A percentile compares a stretch with the other conserved stretches of the same genome.
These are phyloP conservation scores for Boletus bicolor DNA, from an alignment of 768 basidiomycete genomes.

Conservation along the genomic window DNA sequence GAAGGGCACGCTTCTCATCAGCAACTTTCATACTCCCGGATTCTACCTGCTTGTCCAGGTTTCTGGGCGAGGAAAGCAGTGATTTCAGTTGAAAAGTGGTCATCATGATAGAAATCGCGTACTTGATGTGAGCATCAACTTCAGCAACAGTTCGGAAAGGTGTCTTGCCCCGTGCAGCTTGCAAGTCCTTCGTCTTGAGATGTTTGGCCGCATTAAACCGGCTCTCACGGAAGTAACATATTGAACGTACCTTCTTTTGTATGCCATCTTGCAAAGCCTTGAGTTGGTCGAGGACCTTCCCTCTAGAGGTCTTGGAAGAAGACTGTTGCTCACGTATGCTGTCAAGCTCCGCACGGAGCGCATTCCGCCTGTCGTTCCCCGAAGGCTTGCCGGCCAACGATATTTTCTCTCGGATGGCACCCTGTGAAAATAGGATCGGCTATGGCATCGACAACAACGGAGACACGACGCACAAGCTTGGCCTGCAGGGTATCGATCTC, in stretches of 20 bases:
- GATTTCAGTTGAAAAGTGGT: not conserved
- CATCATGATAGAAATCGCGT: constrained; percentile 26
- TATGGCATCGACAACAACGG: not conserved
- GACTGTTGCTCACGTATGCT: constrained; percentile 76
- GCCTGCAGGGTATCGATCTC: constrained; percentile 82
- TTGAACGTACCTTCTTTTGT: constrained; percentile 66
- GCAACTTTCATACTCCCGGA: constrained; percentile 88
- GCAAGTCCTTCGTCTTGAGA: constrained; percentile 77
- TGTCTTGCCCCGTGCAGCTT: constrained; percentile 73
- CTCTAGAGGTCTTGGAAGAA: constrained; percentile 63
- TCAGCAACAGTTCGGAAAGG: constrained; percentile 81
- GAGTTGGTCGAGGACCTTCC: constrained; percentile 74
- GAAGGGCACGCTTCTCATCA: constrained; percentile 93
- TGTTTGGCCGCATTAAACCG: constrained; percentile 2
- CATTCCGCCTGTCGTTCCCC: constrained; percentile 66
- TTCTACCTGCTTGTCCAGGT: constrained; percentile 87
- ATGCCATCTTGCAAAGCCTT: constrained; percentile 74
- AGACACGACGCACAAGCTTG: constrained; percentile 64
- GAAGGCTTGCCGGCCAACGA: constrained; percentile 54
- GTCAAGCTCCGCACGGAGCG: constrained; percentile 80
- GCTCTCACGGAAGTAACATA: not conserved
- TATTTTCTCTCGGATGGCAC: constrained; percentile 74
- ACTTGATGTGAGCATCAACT: constrained; percentile 86
- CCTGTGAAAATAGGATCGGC: constrained; percentile 39
- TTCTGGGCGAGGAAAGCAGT: constrained; percentile 40